Percentiles rank a stretch among this genome's conserved stretches.
These are phyloP conservation scores for Stagonosporopsis tanaceti DNA, from an alignment of 2,329 filamentous ascomycete species.

Conservation along the genomic window DNA sequence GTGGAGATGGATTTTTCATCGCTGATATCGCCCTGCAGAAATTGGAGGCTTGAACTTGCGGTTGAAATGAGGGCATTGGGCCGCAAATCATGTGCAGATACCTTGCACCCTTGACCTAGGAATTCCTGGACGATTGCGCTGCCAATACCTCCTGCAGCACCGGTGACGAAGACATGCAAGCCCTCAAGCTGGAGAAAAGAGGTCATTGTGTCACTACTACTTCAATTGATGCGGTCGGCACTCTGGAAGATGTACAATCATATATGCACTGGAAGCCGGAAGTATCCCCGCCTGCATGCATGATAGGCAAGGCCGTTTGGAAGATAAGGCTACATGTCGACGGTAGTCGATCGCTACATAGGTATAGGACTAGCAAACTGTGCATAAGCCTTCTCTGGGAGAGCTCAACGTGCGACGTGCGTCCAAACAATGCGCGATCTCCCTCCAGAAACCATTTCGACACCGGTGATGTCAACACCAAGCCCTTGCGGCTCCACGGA, in stretches of 20 bases:
- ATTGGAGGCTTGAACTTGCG: slow-evolving; percentile 48
- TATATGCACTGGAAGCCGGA: neutral
- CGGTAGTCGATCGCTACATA: neutral
- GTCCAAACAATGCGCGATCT: neutral
- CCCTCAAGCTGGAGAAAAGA: slow-evolving; percentile 59
- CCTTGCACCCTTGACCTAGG: slow-evolving; percentile 62
- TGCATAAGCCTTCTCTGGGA: neutral
- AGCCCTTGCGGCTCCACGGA: neutral
- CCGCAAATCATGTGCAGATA: slow-evolving; percentile 61
- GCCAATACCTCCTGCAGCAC: slow-evolving; percentile 62
- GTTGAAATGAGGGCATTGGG: slow-evolving; percentile 45
- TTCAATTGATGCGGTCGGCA: neutral
- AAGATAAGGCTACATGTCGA: slow-evolving; percentile 9
- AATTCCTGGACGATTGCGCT: slow-evolving; percentile 61
- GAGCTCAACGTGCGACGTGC: neutral
- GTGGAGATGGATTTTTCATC: slow-evolving; percentile 56
- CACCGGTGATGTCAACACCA: neutral
- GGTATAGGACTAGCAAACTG: neutral
- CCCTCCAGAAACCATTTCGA: neutral
- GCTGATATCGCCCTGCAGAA: slow-evolving; percentile 58
- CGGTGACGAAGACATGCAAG: slow-evolving; percentile 63
- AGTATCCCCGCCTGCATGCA: neutral
- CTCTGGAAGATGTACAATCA: neutral
- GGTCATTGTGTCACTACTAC: slow-evolving; percentile 25
- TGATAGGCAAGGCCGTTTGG: slow-evolving; percentile 1